Conservation (phyloP, 2,329 filamentous ascomycete species). For the Ceratocystis colombiana region DNA sequence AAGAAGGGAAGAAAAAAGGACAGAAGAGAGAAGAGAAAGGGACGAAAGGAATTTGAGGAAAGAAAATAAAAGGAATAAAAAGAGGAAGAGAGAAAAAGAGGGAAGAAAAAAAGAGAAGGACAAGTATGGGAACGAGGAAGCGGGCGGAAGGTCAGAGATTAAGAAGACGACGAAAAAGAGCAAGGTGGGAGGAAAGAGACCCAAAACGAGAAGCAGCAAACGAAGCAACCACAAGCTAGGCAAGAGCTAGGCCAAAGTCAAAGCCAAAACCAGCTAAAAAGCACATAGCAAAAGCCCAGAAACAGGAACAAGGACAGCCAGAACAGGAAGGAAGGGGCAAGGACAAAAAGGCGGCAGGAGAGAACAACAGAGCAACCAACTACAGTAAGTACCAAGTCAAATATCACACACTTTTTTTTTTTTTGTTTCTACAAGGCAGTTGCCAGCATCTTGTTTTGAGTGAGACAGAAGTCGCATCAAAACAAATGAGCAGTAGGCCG, state of each 20-base stretch:
- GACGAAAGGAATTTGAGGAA: conserved; percentile 13
- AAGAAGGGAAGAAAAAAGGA: conserved; percentile 5
- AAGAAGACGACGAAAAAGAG: conserved; percentile 12
- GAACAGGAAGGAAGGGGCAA: conserved; percentile 19
- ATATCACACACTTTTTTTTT: not conserved
- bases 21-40: conserved; percentile 15
- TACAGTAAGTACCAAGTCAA: conserved; percentile 5
- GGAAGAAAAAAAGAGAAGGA: conserved; percentile 27
- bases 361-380: conserved; percentile 2
- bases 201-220: not conserved
- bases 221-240: not conserved
- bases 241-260: conserved; percentile 9
- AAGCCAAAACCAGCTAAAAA: not conserved
- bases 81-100: conserved; percentile 12
- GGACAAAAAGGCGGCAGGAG: not conserved
- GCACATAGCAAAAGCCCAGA: not conserved
- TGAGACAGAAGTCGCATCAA: not conserved
- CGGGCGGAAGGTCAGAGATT: conserved; percentile 18
- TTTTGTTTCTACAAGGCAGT: conserved; percentile 3
- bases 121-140: conserved; percentile 7
- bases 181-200: not conserved
- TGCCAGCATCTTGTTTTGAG: not conserved
- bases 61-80: conserved; percentile 16
- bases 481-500: not conserved
- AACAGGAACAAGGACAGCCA: not conserved